Percentiles rank a stretch among this genome's conserved stretches.
Conservation (phyloP, 345 rosid species). For the Populus euphratica region DNA sequence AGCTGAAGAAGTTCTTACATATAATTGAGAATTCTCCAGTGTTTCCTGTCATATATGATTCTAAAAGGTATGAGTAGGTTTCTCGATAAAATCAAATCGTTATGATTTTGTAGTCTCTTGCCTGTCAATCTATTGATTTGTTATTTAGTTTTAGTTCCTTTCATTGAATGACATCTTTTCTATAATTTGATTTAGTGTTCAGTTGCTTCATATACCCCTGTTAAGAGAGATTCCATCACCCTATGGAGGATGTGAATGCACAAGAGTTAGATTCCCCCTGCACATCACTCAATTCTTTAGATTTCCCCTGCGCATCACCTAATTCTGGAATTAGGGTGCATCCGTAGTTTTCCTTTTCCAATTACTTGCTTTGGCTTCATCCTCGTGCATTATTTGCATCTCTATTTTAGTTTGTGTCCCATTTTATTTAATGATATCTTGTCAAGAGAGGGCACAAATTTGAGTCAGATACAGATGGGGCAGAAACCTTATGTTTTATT, state of each 20-base stretch:
- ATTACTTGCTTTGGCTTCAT: neutral
- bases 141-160: neutral
- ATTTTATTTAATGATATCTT: neutral
- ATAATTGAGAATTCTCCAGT: conserved; percentile 83
- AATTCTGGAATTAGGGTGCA: neutral
- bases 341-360: neutral
- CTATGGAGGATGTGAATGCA: neutral
- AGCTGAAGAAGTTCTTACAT: conserved; percentile 86
- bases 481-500: neutral
- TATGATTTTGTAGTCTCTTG: neutral
- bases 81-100: conserved; percentile 11
- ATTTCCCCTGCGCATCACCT: neutral
- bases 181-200: neutral
- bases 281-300: neutral
- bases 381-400: neutral
- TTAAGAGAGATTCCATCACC: neutral
- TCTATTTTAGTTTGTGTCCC: neutral
- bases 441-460: neutral
- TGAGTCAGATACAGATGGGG: neutral
- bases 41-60: conserved; percentile 76
- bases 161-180: neutral
- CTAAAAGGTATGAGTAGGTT: conserved; percentile 47
- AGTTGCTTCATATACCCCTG: neutral
- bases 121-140: neutral
- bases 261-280: neutral